These are phyloP conservation scores for Stagonosporopsis vannaccii DNA, from an alignment of 2,329 filamentous ascomycete species.

Conservation along the genomic window DNA sequence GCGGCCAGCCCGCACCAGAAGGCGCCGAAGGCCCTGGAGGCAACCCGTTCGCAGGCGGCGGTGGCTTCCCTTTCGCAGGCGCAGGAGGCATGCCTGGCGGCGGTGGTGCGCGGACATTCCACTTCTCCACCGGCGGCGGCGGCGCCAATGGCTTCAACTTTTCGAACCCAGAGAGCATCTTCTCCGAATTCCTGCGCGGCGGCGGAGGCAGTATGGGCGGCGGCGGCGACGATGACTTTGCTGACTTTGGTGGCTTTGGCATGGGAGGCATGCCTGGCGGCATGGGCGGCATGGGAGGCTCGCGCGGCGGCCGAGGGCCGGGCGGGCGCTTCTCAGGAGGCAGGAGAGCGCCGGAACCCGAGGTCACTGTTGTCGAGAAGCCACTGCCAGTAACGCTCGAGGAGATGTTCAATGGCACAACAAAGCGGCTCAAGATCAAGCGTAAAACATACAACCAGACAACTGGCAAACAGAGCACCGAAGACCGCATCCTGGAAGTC, in stretches of 20 bases:
- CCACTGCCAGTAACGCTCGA: constrained; percentile 82
- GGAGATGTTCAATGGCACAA: constrained; percentile 84
- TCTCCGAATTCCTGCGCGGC: constrained; percentile 79
- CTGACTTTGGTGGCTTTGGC: constrained; percentile 50
- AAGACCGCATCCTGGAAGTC: constrained; percentile 91
- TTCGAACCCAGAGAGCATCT: constrained; percentile 83
- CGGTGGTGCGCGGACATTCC: constrained; percentile 64
- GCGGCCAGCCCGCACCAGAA: constrained; percentile 72
- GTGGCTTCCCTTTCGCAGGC: constrained; percentile 61
- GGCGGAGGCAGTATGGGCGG: constrained; percentile 60
- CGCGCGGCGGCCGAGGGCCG: constrained; percentile 45
- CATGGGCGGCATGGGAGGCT: constrained; percentile 36
- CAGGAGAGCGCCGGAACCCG: constrained; percentile 68
- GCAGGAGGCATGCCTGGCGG: constrained; percentile 64
- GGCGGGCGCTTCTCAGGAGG: constrained; percentile 48
- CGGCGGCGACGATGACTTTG: constrained; percentile 63
- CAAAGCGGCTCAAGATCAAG: constrained; percentile 98
- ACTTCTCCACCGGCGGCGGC: constrained; percentile 66
- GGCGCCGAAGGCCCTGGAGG: constrained; percentile 41
- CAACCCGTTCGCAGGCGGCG: constrained; percentile 57
- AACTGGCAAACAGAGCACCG: constrained; percentile 81
- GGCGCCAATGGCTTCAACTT: constrained; percentile 78
- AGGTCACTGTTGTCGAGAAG: constrained; percentile 90
- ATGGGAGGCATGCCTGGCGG: constrained; percentile 45
- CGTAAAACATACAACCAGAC: constrained; percentile 88